Conservation (phyloP, 2,329 filamentous ascomycete genomes). For the Shiraia bambusicola region DNA sequence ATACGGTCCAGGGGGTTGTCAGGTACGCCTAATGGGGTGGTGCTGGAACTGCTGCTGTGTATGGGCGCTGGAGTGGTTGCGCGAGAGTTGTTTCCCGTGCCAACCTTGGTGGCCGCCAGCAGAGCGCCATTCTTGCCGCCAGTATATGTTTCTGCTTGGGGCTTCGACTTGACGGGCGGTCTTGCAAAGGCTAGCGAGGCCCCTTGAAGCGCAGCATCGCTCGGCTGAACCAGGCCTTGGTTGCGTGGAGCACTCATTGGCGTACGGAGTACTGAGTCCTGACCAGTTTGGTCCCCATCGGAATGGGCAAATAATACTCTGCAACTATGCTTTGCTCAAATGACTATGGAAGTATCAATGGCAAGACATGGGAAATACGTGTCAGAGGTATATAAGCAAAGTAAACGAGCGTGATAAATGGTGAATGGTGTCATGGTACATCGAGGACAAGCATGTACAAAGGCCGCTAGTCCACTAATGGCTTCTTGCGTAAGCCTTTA, state of each 20-base stretch:
- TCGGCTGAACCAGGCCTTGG: constrained; percentile 28
- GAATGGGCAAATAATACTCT: no score
- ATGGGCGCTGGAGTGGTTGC: constrained; percentile 24
- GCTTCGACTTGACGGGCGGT: constrained; percentile 45
- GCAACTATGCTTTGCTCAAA: no score
- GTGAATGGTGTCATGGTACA: no score
- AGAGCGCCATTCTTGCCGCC: constrained; percentile 47
- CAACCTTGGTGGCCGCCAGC: constrained; percentile 49
- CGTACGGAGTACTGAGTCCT: no score
- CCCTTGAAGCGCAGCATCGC: constrained; percentile 52
- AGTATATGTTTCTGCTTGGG: constrained; percentile 43
- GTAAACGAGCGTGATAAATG: constrained; percentile 5
- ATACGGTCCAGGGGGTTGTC: constrained; percentile 27
- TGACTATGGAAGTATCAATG: no score
- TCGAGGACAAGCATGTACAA: constrained; percentile 7
- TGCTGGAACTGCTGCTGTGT: constrained; percentile 34
- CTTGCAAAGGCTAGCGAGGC: constrained; percentile 53
- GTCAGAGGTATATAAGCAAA: neutral
- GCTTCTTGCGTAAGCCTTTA: no score
- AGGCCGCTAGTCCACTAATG: constrained; percentile 3
- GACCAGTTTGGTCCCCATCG: no score
- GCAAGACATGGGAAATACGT: no score
- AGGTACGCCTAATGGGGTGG: constrained; percentile 35
- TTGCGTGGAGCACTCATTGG: constrained; percentile 41
- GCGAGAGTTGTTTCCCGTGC: constrained; percentile 24